Evolutionary conservation across 2,329 filamentous ascomycete species (phyloP).

Genomic region (Fusarium sterilihyphosum): DNA sequence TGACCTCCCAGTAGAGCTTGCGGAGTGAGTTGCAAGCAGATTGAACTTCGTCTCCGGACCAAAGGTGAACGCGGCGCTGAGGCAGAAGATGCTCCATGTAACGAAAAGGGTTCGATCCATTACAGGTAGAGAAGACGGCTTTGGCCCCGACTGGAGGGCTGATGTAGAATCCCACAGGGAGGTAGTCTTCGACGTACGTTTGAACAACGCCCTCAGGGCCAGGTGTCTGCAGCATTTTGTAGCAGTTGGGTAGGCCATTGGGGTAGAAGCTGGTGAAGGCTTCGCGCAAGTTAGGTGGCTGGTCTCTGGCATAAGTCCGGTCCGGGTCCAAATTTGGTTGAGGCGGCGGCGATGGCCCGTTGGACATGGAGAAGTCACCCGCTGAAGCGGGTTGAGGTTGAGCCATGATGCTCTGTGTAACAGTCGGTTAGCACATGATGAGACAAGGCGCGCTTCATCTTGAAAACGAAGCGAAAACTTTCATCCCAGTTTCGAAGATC

Average conservation of each 20-base stretch:
- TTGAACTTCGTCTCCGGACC: constrained; percentile 54
- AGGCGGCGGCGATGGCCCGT: constrained; percentile 24
- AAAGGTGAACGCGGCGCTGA: constrained; percentile 48
- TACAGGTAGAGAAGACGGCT: constrained; percentile 54
- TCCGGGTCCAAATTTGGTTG: constrained; percentile 28
- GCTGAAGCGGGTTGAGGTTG: not conserved
- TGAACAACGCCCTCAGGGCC: constrained; percentile 39
- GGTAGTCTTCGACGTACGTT: constrained; percentile 50
- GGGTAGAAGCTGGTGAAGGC: constrained; percentile 49
- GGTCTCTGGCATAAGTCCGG: constrained; percentile 37
- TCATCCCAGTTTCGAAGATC: not conserved
- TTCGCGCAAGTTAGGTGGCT: constrained; percentile 37
- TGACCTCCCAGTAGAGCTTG: constrained; percentile 47
- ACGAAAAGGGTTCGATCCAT: constrained; percentile 46
- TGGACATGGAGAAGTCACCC: constrained; percentile 12
- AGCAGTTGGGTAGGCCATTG: constrained; percentile 48
- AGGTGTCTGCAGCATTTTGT: constrained; percentile 47
- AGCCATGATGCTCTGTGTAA: constrained; percentile 29
- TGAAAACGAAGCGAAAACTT: not conserved
- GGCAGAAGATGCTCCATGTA: constrained; percentile 42
- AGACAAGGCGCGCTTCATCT: not conserved
- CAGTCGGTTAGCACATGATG: constrained; percentile 12
- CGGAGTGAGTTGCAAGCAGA: constrained; percentile 52
- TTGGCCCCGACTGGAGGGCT: constrained; percentile 43
- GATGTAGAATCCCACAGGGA: constrained; percentile 52